Base-by-base conservation (phyloP, 192 early-diverging fungal species). In the Backusella liffmaniae region DNA sequence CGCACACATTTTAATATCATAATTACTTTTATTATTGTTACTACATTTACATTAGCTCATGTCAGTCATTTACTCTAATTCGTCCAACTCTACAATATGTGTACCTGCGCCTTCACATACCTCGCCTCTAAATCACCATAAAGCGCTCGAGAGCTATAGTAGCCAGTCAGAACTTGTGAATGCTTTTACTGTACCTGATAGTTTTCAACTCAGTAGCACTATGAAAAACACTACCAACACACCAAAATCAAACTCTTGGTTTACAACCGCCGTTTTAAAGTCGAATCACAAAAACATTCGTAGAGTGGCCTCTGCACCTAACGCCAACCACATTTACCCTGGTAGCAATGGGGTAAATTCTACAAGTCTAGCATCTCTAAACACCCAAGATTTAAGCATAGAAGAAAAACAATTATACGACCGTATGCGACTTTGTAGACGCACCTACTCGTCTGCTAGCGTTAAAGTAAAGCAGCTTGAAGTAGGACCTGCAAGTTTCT, bases 401-500 rank as follows among this genome's bases (percentile, higher is more conserved):
- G 13, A 66, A 18, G 29, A 79, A 73, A 73, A 79, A 59, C 16
- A 70, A 75, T 21, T 36, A 41, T 62, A 62, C 12, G 34, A 73
- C 3, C 62, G 46, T 23, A 59, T 76, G 67, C 23, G 13, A 49
- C 6, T 49, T 1, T 91, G 95, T 77, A 87, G 90, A 36, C 85
- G 94, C 36, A 94, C 91, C 18, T 94, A 94, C 79, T 96, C 96
- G 46, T 87, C 90, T 70, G 92, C 90, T 78, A 92, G 91, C 39
- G 91, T 96, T 79, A 94, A 91, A 79, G 87, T 96, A 62, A 89
- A 92, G 67, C 88, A 92, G 37, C 87, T 92, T 29, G 88, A 96
- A 78, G 97, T 98, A 1, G 88, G 90, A 18, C 97, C 98, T 3
- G 91, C 85, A 68, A 92, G 92, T 80, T 99, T 98, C 84, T 84